These are phyloP conservation scores for Chlamydomonas schloesseri DNA, from an alignment of 139 green algal species.

Conservation along the genomic window DNA sequence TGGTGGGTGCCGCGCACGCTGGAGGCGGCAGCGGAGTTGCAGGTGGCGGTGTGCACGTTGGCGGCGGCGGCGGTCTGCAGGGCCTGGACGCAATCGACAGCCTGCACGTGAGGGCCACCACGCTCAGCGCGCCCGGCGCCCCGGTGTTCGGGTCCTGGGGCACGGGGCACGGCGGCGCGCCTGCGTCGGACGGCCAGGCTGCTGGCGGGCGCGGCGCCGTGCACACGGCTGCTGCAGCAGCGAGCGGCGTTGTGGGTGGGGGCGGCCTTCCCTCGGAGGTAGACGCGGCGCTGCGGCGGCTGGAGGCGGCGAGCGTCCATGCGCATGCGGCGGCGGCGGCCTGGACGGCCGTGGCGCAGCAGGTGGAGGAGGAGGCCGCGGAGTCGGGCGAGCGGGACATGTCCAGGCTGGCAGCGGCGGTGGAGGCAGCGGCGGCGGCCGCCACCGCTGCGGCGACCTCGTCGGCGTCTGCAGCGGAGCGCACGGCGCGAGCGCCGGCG, in stretches of 20 bases:
- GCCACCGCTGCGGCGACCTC: not conserved
- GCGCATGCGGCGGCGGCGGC: not conserved
- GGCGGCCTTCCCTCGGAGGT: not conserved
- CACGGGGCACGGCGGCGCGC: not conserved
- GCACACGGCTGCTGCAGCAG: too few species aligned
- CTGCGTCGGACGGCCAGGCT: not conserved
- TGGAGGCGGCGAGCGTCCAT: constrained; percentile 16
- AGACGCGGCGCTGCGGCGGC: constrained; percentile 10
- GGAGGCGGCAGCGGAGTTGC: too few species aligned
- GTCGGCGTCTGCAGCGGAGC: not conserved
- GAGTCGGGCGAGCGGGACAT: not conserved
- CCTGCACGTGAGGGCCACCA: not conserved
- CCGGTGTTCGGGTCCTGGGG: not conserved
- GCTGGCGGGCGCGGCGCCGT: not conserved
- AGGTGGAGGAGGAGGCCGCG: not conserved
- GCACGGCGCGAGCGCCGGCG: not conserved
- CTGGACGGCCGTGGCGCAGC: not conserved
- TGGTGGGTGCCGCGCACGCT: not conserved
- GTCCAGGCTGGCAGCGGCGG: not conserved
- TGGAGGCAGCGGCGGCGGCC: not conserved
- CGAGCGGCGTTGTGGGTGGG: too few species aligned
- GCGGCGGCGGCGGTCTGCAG: not conserved
- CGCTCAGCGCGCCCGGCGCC: not conserved
- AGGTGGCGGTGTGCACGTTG: too few species aligned
- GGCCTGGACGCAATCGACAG: constrained; percentile 6